Conservation (phyloP, 1,284 basidiomycete genomes). For the Trichosporon faecale region DNA sequence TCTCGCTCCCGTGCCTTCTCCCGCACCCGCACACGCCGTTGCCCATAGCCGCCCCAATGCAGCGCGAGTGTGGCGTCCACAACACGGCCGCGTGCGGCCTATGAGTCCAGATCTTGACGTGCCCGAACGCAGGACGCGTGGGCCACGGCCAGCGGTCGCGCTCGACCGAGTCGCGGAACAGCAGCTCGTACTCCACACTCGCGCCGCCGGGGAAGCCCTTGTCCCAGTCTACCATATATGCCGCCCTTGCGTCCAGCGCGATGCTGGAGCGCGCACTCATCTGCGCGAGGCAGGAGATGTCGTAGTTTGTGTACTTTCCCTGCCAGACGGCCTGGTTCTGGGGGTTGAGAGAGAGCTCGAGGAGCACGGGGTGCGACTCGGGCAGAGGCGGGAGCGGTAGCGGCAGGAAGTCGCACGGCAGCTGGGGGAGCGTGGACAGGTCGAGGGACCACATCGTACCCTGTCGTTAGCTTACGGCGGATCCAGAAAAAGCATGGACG, state of each 20-base stretch:
- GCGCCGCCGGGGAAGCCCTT: neutral
- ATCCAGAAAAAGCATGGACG: neutral
- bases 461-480: neutral
- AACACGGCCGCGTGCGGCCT: neutral
- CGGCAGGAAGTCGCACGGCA: neutral
- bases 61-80: neutral
- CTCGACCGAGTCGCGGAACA: neutral
- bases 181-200: neutral
- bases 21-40: neutral
- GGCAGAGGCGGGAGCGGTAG: neutral
- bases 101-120: neutral
- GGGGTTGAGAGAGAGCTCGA: neutral
- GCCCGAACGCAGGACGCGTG: neutral
- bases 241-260: neutral
- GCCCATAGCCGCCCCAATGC: neutral
- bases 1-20: neutral
- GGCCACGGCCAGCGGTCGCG: neutral
- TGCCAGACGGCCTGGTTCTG: neutral
- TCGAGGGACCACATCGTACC: neutral
- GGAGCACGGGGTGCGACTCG: neutral
- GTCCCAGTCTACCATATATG: neutral
- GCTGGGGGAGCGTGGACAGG: neutral
- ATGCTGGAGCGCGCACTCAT: neutral
- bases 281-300: neutral
- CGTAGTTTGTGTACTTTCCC: neutral